Conservation (phyloP, 305 asterid species). For the Petunia hybrid region DNA sequence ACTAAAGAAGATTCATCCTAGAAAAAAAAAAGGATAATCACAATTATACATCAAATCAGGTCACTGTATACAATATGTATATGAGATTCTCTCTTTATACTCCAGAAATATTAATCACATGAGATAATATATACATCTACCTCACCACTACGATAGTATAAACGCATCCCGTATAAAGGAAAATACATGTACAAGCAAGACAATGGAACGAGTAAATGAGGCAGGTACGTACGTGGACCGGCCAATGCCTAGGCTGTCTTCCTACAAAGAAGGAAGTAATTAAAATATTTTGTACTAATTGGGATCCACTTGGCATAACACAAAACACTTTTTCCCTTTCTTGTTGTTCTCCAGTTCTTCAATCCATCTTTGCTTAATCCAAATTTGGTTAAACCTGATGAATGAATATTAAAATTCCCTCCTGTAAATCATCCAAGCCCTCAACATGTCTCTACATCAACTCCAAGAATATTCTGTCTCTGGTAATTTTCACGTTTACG, state of each 20-base stretch:
- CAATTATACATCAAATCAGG: too few species aligned
- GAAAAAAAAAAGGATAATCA: too few species aligned
- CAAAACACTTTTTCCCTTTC: neutral
- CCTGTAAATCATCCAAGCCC: neutral
- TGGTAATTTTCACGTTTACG: slow-evolving; percentile 6
- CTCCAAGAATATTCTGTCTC: slow-evolving; percentile 25
- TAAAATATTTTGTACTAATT: slow-evolving; percentile 25
- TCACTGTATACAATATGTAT: too few species aligned
- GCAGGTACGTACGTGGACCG: neutral
- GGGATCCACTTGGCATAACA: slow-evolving; percentile 31
- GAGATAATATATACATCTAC: too few species aligned
- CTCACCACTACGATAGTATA: too few species aligned
- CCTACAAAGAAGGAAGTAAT: neutral
- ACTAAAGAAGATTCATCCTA: too few species aligned
- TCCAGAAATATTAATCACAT: too few species aligned
- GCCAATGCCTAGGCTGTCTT: slow-evolving; percentile 12
- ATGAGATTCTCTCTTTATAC: too few species aligned
- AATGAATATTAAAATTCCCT: neutral
- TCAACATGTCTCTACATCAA: slow-evolving; percentile 26
- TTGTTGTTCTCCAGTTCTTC: neutral
- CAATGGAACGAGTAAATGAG: neutral
- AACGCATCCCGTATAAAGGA: neutral
- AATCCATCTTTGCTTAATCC: neutral
- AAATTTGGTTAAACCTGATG: neutral
- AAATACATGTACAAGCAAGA: neutral